Percentiles rank a stretch among this genome's conserved stretches.
phyloP scores from a whole-genome alignment of 2,329 filamentous ascomycete species.

The Cercospora beticola region DNA sequence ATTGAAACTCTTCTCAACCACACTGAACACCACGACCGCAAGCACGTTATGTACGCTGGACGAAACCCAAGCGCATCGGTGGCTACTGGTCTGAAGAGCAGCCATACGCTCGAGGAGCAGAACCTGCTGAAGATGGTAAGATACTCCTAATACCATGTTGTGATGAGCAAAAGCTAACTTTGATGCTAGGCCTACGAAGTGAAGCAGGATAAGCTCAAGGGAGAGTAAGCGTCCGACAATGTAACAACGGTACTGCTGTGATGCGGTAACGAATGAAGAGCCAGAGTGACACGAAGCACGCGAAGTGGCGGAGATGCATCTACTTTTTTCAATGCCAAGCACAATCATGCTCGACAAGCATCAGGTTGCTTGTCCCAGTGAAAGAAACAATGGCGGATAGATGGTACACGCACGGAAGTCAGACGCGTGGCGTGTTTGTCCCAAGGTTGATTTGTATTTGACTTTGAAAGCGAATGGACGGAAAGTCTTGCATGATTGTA shows the following conservation, averaged over 20 bases:
- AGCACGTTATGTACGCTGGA: slow-evolving; percentile 96
- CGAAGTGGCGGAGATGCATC: neutral
- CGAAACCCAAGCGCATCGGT: slow-evolving; percentile 91
- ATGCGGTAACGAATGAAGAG: neutral
- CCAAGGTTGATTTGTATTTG: neutral
- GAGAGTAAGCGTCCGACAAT: neutral
- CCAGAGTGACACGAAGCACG: neutral
- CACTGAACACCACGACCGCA: slow-evolving; percentile 86
- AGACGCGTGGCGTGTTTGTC: neutral
- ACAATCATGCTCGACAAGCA: neutral
- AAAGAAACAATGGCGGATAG: neutral
- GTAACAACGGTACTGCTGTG: neutral
- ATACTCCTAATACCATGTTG: too few relatives aligned
- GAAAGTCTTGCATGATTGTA: slow-evolving; percentile 8
- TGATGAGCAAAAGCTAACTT: neutral
- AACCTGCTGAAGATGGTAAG: slow-evolving; percentile 65
- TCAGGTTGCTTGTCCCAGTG: neutral
- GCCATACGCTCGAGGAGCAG: slow-evolving; percentile 89
- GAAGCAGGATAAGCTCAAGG: slow-evolving; percentile 65
- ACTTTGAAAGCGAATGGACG: neutral
- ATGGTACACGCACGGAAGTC: neutral
- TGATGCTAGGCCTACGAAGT: slow-evolving; percentile 37
- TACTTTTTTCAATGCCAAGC: neutral
- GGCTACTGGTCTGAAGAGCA: slow-evolving; percentile 85
- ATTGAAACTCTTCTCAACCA: slow-evolving; percentile 95